A percentile compares a stretch with the other conserved stretches of the same genome.
These are phyloP conservation scores for Mortierella sp. DNA, from an alignment of 371 early-diverging fungal genomes.

Conservation along the genomic window DNA sequence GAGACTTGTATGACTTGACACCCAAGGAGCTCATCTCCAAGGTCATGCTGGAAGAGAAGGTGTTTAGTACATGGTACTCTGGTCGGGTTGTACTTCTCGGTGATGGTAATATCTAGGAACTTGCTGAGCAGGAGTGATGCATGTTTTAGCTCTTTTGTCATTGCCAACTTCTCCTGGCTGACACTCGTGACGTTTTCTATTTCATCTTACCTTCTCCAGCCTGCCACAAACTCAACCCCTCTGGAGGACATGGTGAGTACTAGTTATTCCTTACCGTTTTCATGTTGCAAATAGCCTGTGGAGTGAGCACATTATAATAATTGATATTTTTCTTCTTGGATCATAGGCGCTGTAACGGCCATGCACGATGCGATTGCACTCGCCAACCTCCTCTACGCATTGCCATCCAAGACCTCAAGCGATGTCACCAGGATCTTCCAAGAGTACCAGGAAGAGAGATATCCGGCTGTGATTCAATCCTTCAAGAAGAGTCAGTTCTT, in stretches of 20 bases:
- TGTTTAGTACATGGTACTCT: background rate
- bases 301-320: too few relatives aligned
- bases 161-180: too few relatives aligned
- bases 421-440: background rate
- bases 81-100: background rate
- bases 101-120: background rate
- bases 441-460: background rate
- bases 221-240: background rate
- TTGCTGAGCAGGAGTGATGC: too few relatives aligned
- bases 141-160: background rate
- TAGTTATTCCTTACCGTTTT: background rate
- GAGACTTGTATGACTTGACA: background rate
- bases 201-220: background rate
- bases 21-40: background rate
- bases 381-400: background rate
- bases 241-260: background rate
- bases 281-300: too few relatives aligned
- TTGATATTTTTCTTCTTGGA: too few relatives aligned
- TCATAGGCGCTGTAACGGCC: background rate
- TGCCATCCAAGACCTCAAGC: background rate
- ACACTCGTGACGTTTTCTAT: background rate
- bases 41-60: slow-evolving; percentile 7
- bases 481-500: background rate
- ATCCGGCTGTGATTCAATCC: background rate
- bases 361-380: slow-evolving; percentile 6